Base-by-base conservation (phyloP, 495 filamentous ascomycete species). In the Talaromyces thailandensis region DNA sequence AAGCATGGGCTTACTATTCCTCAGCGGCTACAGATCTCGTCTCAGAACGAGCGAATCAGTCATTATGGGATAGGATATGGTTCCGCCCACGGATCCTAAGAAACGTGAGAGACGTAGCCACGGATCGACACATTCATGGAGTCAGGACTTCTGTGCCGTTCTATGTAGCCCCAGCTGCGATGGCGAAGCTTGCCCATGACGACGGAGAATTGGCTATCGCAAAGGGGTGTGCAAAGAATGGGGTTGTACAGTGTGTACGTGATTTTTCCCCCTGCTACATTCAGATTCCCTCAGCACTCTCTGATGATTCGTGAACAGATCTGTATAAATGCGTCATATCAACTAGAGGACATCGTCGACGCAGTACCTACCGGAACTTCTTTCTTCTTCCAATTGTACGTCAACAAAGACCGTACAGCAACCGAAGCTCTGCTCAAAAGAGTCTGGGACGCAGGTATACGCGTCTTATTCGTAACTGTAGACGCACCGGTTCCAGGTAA, bases 401-500 rank as follows among this genome's bases (percentile, higher is more conserved):
- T 92, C 45, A 84, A 92, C 71, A 83, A 79, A 56, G 75, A 88
- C 57, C 77, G 87, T 3, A 8, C 68, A 18, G 84, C 85, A 59
- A 82, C 84, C 5, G 84, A 82, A 63, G 68, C 71, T 1, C 73
- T 79, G 12, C 78, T 84, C 11, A 66, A 62, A 24, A 75, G 71
- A 25, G 69, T 73, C 2, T 67, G 78, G 2, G 79, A 82, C 14
- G 82, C 86, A 60, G 70, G 73, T 1, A 75, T 88, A 26, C 81
- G 81, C 55, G 86, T 78, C 4, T 81, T 96, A 51, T 85, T 87
- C 60, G 77, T 96, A 23, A 97, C 93, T 5, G 86, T 95, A 12
- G 92, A 97, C 70, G 91, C 90, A 3, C 89, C 91, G 2, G 84
- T 91, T 2, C 85, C 92, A 0, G 92, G 92, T n/a, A 96, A 89